Conservation (phyloP, 2,329 filamentous ascomycete species). For the Acrocalymma vagum region DNA sequence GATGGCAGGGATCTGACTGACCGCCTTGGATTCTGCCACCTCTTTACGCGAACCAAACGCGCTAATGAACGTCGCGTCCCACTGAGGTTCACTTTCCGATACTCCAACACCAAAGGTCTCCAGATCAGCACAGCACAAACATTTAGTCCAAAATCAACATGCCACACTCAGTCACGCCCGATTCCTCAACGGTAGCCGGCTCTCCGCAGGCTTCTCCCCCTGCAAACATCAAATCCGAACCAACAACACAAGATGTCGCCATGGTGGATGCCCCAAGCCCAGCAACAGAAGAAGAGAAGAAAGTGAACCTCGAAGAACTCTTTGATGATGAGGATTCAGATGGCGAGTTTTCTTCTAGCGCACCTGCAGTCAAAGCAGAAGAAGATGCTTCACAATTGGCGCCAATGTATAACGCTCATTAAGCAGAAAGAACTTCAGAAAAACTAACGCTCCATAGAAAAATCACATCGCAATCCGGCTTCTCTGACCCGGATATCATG, state of each 20-base stretch:
- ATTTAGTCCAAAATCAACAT: conserved; percentile 36
- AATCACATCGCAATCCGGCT: conserved; percentile 51
- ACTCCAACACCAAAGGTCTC: conserved; percentile 4
- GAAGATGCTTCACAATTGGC: conserved; percentile 48
- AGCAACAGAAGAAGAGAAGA: conserved; percentile 35
- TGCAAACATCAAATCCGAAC: conserved; percentile 43
- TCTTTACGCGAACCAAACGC: conserved; percentile 28
- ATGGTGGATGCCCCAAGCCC: conserved; percentile 40
- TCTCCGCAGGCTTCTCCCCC: too few relatives aligned
- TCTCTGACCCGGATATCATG: conserved; percentile 83
- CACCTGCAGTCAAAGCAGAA: conserved; percentile 54
- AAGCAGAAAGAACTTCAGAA: conserved; percentile 4
- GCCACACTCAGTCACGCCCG: conserved; percentile 57
- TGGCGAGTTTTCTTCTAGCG: conserved; percentile 66
- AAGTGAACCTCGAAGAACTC: conserved; percentile 63
- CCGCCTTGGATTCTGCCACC: conserved; percentile 12
- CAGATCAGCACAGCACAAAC: conserved; percentile 3
- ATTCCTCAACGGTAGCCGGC: too few relatives aligned
- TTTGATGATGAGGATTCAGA: conserved; percentile 67
- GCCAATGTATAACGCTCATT: conserved; percentile 44
- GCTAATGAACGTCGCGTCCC: conserved; percentile 29
- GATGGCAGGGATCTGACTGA: conserved; percentile 11
- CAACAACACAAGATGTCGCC: conserved; percentile 36
- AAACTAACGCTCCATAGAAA: conserved; percentile 33
- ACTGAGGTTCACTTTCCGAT: conserved; percentile 10